A percentile compares a stretch with the other conserved stretches of the same genome.
These are phyloP conservation scores for Candida tibetensis DNA, from an alignment of 805 yeast genomes.

Conservation along the genomic window DNA sequence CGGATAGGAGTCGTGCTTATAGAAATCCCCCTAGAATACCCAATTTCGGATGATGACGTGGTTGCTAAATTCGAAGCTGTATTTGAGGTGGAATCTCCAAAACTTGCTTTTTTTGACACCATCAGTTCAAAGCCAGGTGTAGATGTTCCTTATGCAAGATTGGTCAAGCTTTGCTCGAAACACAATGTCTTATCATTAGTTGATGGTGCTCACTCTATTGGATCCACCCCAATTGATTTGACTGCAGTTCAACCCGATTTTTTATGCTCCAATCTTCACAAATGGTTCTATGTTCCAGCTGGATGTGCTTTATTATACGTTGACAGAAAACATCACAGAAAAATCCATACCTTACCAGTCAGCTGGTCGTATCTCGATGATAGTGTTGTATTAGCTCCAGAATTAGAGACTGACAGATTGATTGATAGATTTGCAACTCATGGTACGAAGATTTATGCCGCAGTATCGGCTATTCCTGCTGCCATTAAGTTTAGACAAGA, in stretches of 20 bases:
- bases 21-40: slow-evolving; percentile 14
- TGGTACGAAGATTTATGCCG: slow-evolving; percentile 51
- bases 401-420: slow-evolving; percentile 25
- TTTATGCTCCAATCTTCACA: slow-evolving; percentile 61
- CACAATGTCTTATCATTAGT: slow-evolving; percentile 51
- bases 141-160: slow-evolving; percentile 50
- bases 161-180: slow-evolving; percentile 45
- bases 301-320: slow-evolving; percentile 61
- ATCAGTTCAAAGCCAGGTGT: slow-evolving; percentile 66
- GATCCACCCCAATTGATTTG: slow-evolving; percentile 47
- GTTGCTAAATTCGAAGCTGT: slow-evolving; percentile 21
- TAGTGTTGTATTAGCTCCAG: slow-evolving; percentile 21
- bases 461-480: slow-evolving; percentile 38
- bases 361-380: slow-evolving; percentile 46
- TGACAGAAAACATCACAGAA: slow-evolving; percentile 46
- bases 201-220: slow-evolving; percentile 74
- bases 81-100: slow-evolving; percentile 22
- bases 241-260: slow-evolving; percentile 54
- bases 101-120: slow-evolving; percentile 52
- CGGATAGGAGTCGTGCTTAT: slow-evolving; percentile 24
- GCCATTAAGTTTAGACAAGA: slow-evolving; percentile 55
- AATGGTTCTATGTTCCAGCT: slow-evolving; percentile 62
- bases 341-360: slow-evolving; percentile 56
- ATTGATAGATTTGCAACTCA: slow-evolving; percentile 47
- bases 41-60: slow-evolving; percentile 19